phyloP scores from a whole-genome alignment of 345 rosid species.

The Dimocarpus longan region DNA sequence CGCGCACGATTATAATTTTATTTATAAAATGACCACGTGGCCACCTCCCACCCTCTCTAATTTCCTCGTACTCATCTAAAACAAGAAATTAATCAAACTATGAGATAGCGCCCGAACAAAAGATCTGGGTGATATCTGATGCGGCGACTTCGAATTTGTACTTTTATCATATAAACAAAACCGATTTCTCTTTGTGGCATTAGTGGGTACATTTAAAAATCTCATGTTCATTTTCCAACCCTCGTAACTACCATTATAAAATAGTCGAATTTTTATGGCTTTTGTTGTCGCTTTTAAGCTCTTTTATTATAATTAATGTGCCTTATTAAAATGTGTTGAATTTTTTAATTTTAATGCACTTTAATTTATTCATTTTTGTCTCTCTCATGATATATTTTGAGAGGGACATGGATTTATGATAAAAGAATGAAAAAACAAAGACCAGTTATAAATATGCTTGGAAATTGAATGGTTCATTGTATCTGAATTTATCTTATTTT shows the following conservation, averaged over 20 bases:
- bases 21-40: background rate
- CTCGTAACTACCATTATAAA: background rate
- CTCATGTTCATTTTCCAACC: background rate
- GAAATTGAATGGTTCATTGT: too few species aligned
- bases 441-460: too few species aligned
- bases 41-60: background rate
- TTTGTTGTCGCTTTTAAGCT: background rate
- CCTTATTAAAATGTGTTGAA: background rate
- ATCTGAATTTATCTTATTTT: too few species aligned
- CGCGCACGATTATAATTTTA: too few species aligned
- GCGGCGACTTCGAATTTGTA: background rate
- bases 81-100: background rate
- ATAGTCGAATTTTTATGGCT: background rate
- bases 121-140: background rate
- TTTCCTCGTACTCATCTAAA: background rate
- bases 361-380: background rate
- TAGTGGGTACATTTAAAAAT: background rate
- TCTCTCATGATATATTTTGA: background rate
- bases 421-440: too few species aligned
- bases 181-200: background rate
- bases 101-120: background rate
- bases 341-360: background rate
- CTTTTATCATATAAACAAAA: background rate
- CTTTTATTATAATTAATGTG: background rate
- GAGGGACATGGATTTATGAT: background rate